Percentiles rank a stretch among this genome's conserved stretches.
Conservation (phyloP, 1,284 basidiomycete genomes). For the Cutaneotrichosporon dermatis region DNA sequence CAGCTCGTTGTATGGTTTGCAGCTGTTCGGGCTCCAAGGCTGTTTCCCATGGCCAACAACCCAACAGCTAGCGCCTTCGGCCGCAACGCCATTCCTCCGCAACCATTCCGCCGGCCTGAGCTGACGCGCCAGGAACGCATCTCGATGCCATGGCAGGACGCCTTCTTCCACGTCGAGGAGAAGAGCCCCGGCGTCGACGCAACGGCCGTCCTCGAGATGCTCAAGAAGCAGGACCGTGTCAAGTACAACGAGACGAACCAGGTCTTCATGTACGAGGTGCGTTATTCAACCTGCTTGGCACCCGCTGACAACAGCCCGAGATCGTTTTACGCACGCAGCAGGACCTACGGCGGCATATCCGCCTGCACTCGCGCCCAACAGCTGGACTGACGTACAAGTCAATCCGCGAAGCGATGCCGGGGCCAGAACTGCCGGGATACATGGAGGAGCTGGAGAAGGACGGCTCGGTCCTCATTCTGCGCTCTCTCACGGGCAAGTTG, state of each 20-base stretch:
- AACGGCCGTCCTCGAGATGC: constrained; percentile 31
- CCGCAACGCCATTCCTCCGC: too few species aligned
- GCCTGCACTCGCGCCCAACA: constrained; percentile 34
- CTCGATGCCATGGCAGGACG: constrained; percentile 34
- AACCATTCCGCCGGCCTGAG: neutral
- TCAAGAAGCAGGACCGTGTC: constrained; percentile 41
- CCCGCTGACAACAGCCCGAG: constrained; percentile 31
- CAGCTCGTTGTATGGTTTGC: too few species aligned
- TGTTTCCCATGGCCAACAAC: neutral
- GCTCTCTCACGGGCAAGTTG: constrained; percentile 32
- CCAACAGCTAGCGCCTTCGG: too few species aligned
- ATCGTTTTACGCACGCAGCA: constrained; percentile 31
- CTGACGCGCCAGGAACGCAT: constrained; percentile 21
- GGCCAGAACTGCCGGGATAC: constrained; percentile 16
- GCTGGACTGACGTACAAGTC: constrained; percentile 31
- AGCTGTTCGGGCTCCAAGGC: neutral
- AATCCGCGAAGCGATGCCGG: constrained; percentile 34
- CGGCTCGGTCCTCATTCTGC: constrained; percentile 43
- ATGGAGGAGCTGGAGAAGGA: constrained; percentile 35
- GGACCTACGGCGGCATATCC: constrained; percentile 40
- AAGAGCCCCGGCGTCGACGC: constrained; percentile 30
- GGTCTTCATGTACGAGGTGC: constrained; percentile 43
- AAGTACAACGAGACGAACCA: constrained; percentile 41
- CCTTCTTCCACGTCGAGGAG: constrained; percentile 34
- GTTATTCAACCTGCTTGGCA: constrained; percentile 7